Base-by-base conservation (phyloP, 2,329 filamentous ascomycete species). In the Aspergillus fischeri region DNA sequence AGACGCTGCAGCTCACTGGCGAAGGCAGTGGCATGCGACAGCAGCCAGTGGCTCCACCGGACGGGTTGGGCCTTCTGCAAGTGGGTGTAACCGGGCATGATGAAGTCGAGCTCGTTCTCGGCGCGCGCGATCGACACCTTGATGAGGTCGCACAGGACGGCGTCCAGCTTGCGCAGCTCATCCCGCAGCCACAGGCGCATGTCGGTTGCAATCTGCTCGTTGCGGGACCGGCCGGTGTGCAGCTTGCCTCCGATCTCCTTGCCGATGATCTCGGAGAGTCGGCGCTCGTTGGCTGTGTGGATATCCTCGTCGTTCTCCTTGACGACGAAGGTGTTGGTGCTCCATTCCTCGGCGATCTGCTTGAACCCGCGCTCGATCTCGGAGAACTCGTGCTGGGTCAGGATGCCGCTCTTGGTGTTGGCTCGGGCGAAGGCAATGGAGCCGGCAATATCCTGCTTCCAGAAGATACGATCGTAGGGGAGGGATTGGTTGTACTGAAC, bases 61-160 rank as follows among this genome's bases (percentile, higher is more conserved):
- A 96, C 86, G 1, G 91, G 90, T 90, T 78, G 84, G 3, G 90
- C 90, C 53, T 90, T 87, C 77, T 96, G 91, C 38, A 94, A 77
- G 75, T 96, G 91, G 14, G 91, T 95, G 77, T 96, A 96, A 2
- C 90, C 90, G 1, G 91, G 91, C 89, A 96, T 94, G 67, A 95
- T 73, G 62, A 85, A 81, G 64, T 90, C 87, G 61, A 92, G 86
- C 67, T 94, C 89, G 38, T 79, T 75, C 80, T 91, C 88, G 1
- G 91, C 89, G 28, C 90, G 83, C 49, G 79, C 77, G 38, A 86
- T 82, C 14, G 87, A 84, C 50, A 92, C 88, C 67, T 84, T 80
- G 44, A 96, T 78, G 64, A 96, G 83, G 54, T 84, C 82, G 47
- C 85, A 79, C 4, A 96, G 80, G 65, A 86, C 85, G 38, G 66